Percentiles rank a stretch among this genome's conserved stretches.
These are phyloP conservation scores for Aquilaria malaccensis DNA, from an alignment of 345 rosid species.

Conservation along the genomic window DNA sequence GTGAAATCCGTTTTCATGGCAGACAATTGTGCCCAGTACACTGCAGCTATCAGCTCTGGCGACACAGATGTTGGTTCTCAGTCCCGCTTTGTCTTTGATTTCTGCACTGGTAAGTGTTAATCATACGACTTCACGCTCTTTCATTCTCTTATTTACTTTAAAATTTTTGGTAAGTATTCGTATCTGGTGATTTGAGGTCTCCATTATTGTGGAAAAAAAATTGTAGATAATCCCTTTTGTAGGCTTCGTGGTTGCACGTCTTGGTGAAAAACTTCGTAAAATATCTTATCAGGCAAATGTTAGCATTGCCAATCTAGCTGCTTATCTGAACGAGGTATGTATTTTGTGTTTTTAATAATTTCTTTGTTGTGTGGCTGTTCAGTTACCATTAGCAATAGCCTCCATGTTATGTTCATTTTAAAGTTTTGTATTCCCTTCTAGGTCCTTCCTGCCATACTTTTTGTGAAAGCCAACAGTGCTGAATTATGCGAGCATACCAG, in stretches of 20 bases:
- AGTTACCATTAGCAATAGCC: neutral
- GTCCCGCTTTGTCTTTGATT: constrained; percentile 64
- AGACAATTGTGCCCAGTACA: constrained; percentile 80
- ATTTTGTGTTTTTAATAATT: constrained; percentile 5
- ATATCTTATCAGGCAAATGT: constrained; percentile 72
- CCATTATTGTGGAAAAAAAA: neutral
- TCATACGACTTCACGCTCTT: neutral
- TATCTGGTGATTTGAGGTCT: neutral
- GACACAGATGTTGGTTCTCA: constrained; percentile 71
- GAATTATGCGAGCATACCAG: constrained; percentile 68
- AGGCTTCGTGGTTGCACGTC: constrained; percentile 58
- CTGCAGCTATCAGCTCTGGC: constrained; percentile 80
- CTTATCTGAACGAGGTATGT: constrained; percentile 80
- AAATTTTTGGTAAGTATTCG: neutral
- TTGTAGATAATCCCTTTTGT: constrained; percentile 66
- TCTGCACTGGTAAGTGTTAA: constrained; percentile 61
- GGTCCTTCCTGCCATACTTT: constrained; percentile 86
- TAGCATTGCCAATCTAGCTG: constrained; percentile 63
- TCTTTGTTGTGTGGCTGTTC: neutral
- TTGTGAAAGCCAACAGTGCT: constrained; percentile 89
- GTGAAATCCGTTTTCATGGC: constrained; percentile 12
- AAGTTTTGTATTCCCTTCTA: constrained; percentile 11
- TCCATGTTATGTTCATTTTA: neutral
- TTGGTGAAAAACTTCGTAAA: constrained; percentile 68
- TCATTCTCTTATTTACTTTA: constrained; percentile 2